Percentiles rank a stretch among this genome's conserved stretches.
These are phyloP conservation scores for Stagonosporopsis chrysanthemi DNA, from an alignment of 2,329 filamentous ascomycete species.

Conservation along the genomic window DNA sequence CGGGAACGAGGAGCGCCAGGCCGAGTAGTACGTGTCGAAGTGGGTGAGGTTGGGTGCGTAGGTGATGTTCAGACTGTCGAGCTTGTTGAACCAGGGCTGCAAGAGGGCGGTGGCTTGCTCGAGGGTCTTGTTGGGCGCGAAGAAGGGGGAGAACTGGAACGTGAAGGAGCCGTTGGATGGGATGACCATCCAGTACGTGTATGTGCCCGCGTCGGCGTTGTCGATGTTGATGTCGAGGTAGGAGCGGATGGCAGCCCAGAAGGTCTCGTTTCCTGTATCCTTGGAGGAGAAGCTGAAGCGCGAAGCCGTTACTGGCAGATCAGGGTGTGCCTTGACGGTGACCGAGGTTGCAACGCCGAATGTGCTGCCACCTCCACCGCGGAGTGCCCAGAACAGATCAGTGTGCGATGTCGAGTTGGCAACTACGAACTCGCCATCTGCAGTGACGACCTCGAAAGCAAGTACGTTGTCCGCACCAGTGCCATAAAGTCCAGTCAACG, in stretches of 20 bases:
- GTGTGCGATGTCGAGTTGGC: conserved; percentile 42
- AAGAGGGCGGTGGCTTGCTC: conserved; percentile 40
- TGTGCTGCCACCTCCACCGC: conserved; percentile 46
- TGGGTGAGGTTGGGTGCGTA: conserved; percentile 47
- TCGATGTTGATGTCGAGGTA: conserved; percentile 43
- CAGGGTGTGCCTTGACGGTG: conserved; percentile 46
- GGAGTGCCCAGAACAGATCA: conserved; percentile 49
- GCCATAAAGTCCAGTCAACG: conserved; percentile 57
- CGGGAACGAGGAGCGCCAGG: conserved; percentile 45
- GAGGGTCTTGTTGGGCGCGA: conserved; percentile 44
- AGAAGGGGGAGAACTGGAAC: conserved; percentile 47
- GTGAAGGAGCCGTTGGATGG: conserved; percentile 44
- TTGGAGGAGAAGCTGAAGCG: conserved; percentile 44
- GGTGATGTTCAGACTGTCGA: conserved; percentile 38
- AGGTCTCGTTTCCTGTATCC: conserved; percentile 45
- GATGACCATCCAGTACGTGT: conserved; percentile 44
- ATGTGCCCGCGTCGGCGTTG: conserved; percentile 48
- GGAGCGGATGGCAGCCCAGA: conserved; percentile 43
- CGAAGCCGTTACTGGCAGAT: conserved; percentile 40
- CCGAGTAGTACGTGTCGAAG: conserved; percentile 42
- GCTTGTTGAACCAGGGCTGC: conserved; percentile 43
- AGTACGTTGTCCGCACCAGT: conserved; percentile 49
- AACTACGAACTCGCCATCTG: conserved; percentile 40
- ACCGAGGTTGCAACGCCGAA: conserved; percentile 46
- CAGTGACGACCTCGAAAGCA: conserved; percentile 44